These are phyloP conservation scores for barrel medic (Medicago truncatula) DNA, from an alignment of 306 rosid species.

Conservation along the genomic window DNA sequence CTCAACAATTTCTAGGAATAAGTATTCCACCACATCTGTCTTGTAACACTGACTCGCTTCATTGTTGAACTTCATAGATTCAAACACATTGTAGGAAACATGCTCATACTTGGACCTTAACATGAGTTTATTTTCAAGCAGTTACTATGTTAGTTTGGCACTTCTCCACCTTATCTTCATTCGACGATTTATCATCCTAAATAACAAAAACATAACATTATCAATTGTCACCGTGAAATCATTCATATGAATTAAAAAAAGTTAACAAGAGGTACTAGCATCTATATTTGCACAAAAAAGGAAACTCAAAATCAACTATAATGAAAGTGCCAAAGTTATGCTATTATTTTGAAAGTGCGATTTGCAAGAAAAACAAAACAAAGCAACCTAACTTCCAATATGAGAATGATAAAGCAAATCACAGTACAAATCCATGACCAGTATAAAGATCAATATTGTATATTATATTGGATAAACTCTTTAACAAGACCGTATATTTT, in stretches of 20 bases:
- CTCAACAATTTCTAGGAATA: too few relatives aligned
- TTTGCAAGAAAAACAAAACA: not conserved
- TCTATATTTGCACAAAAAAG: too few relatives aligned
- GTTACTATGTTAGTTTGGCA: not conserved
- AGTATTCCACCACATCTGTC: too few relatives aligned
- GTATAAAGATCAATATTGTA: not conserved
- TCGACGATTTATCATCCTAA: not conserved
- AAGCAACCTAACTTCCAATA: not conserved
- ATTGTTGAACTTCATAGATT: too few relatives aligned
- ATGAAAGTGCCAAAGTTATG: not conserved
- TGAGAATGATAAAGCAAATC: not conserved
- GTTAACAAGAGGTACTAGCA: not conserved
- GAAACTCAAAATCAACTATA: not conserved
- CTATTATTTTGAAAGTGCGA: not conserved
- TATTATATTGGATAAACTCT: not conserved
- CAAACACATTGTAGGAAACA: too few relatives aligned
- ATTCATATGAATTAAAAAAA: slow-evolving; percentile 9
- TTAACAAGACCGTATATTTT: too few relatives aligned
- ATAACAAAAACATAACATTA: slow-evolving; percentile 15
- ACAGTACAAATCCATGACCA: not conserved
- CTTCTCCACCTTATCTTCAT: not conserved
- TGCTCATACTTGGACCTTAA: too few relatives aligned
- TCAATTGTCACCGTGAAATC: slow-evolving; percentile 7
- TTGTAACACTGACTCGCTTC: too few relatives aligned
- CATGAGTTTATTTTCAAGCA: too few relatives aligned